Evolutionary conservation across 1,139 yeast genomes (phyloP).

Genomic region (Kluyveromyces marxianus): DNA sequence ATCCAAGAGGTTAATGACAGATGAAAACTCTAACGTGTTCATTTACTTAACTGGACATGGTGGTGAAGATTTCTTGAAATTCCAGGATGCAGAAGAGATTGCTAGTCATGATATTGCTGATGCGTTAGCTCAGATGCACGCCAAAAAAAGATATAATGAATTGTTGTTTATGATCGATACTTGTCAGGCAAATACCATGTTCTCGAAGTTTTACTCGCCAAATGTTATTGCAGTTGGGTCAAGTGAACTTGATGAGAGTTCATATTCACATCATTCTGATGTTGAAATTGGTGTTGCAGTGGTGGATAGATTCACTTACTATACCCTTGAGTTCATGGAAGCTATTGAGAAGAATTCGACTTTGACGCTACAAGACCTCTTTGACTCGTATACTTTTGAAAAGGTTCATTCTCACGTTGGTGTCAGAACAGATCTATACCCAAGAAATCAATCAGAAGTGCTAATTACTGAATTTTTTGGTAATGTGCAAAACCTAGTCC

Average conservation of each 20-base stretch:
- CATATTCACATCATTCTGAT: constrained; percentile 94
- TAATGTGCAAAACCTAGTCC: constrained; percentile 75
- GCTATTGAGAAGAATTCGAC: constrained; percentile 66
- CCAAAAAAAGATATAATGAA: constrained; percentile 89
- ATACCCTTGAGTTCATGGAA: constrained; percentile 83
- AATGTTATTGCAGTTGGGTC: constrained; percentile 91
- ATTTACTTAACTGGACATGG: constrained; percentile 98
- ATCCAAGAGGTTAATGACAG: constrained; percentile 82
- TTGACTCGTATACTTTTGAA: constrained; percentile 75
- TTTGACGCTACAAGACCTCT: constrained; percentile 70
- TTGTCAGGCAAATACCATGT: constrained; percentile 98
- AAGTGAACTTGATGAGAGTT: constrained; percentile 79
- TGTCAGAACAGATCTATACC: constrained; percentile 69
- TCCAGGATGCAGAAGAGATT: constrained; percentile 97
- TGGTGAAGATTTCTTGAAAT: constrained; percentile 92
- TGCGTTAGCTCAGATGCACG: constrained; percentile 96
- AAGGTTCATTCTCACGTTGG: constrained; percentile 92
- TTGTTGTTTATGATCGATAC: constrained; percentile 97
- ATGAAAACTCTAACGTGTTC: constrained; percentile 88
- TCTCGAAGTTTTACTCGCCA: constrained; percentile 85
- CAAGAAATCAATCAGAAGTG: constrained; percentile 61
- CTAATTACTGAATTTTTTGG: constrained; percentile 91
- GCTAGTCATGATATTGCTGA: constrained; percentile 94
- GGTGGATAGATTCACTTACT: constrained; percentile 91
- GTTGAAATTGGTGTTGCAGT: constrained; percentile 96